phyloP scores from a whole-genome alignment of 306 rosid genomes.

The Fagus crenata region DNA sequence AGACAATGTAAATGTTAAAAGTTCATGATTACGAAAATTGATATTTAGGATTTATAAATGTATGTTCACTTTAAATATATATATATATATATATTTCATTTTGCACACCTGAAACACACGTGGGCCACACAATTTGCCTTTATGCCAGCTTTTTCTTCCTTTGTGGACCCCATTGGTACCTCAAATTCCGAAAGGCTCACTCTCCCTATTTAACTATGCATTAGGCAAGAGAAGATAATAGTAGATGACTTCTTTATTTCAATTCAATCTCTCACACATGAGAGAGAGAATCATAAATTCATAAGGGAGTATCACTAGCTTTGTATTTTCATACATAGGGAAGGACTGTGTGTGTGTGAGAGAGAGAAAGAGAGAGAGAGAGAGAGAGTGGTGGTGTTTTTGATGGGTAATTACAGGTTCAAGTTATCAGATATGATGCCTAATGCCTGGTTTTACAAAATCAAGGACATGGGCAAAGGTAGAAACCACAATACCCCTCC shows the following conservation, averaged over 20 bases:
- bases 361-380: neutral
- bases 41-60: no score
- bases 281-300: neutral
- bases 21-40: no score
- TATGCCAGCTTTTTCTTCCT: constrained; percentile 33
- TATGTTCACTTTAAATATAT: no score
- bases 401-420: constrained; percentile 79
- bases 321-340: neutral
- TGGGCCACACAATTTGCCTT: constrained; percentile 26
- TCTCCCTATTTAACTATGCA: constrained; percentile 31
- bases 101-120: constrained; percentile 26
- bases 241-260: constrained; percentile 2
- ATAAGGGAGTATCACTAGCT: neutral
- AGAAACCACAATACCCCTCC: constrained; percentile 34
- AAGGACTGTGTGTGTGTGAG: neutral
- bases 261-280: neutral
- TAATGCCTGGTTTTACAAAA: constrained; percentile 90
- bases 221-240: constrained; percentile 4
- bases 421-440: constrained; percentile 83
- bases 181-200: constrained; percentile 37
- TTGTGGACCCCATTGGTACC: constrained; percentile 49
- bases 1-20: no score
- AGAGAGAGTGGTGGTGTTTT: constrained; percentile 5
- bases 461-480: constrained; percentile 57
- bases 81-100: no score